Evolutionary conservation across 2,329 filamentous ascomycete genomes (phyloP).

Genomic region (Exophiala viscosa): DNA sequence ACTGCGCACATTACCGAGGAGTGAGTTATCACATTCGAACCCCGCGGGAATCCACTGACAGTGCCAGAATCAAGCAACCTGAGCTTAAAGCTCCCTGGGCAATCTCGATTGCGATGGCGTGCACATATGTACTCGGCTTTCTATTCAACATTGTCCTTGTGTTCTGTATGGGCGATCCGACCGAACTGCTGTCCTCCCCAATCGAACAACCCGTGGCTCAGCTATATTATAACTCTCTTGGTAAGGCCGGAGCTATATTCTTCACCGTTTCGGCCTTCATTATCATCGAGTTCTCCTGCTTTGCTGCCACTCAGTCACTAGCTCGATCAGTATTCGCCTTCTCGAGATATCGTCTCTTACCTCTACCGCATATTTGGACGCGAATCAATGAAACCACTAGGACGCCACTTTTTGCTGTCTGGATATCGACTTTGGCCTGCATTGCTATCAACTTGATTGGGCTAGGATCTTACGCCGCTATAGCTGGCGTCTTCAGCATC

Average conservation of each 20-base stretch:
- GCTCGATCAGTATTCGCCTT: constrained; percentile 55
- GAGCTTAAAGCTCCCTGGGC: constrained; percentile 54
- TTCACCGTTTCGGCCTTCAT: constrained; percentile 56
- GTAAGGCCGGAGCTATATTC: constrained; percentile 51
- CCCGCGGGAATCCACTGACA: constrained; percentile 29
- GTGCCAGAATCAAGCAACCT: constrained; percentile 42
- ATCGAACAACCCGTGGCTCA: constrained; percentile 55
- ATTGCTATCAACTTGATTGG: constrained; percentile 58
- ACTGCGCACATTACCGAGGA: constrained; percentile 52
- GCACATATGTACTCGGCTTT: constrained; percentile 55
- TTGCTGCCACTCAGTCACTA: constrained; percentile 54
- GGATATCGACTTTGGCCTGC: constrained; percentile 54
- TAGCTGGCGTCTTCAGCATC: constrained; percentile 44
- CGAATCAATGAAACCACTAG: constrained; percentile 48
- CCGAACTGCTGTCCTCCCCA: constrained; percentile 43
- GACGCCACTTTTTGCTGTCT: constrained; percentile 54
- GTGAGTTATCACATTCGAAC: constrained; percentile 14
- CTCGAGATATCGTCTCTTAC: constrained; percentile 51
- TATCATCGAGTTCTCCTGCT: constrained; percentile 58
- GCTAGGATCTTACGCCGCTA: constrained; percentile 52
- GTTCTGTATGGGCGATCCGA: constrained; percentile 53
- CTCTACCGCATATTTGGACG: constrained; percentile 48
- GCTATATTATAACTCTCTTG: constrained; percentile 57
- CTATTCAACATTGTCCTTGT: constrained; percentile 58
- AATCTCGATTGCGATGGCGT: constrained; percentile 54